Evolutionary conservation across 495 filamentous ascomycete species (phyloP).

Genomic region (Podospora didyma): DNA sequence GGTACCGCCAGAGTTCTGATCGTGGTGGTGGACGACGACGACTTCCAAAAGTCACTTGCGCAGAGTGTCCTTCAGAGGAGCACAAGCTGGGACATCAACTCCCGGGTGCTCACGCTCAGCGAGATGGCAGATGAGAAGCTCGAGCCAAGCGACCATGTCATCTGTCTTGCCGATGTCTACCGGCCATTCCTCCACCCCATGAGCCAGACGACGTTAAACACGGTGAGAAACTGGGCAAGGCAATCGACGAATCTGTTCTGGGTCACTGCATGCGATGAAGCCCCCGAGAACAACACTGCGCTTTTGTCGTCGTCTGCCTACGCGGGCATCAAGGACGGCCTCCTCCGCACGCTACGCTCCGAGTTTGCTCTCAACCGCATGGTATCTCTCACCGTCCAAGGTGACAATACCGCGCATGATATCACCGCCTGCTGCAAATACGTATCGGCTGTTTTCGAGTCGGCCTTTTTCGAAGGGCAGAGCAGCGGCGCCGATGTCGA

Average conservation of each 20-base stretch:
- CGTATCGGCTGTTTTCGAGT: too few species aligned
- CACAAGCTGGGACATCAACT: conserved; percentile 24
- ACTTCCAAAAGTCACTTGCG: conserved; percentile 43
- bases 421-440: too few species aligned
- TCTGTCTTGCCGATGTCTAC: background rate
- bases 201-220: background rate
- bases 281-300: conserved; percentile 20
- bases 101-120: background rate
- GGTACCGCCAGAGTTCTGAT: background rate
- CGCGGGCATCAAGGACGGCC: conserved; percentile 22
- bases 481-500: conserved; percentile 19
- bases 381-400: conserved; percentile 26
- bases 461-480: background rate
- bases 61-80: conserved; percentile 36
- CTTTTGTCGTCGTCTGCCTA: too few species aligned
- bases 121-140: background rate
- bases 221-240: background rate
- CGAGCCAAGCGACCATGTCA: background rate
- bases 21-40: conserved; percentile 34
- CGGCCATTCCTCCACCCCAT: background rate
- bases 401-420: too few species aligned
- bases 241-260: conserved; percentile 13
- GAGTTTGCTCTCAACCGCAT: conserved; percentile 27
- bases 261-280: conserved; percentile 6
- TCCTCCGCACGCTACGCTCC: conserved; percentile 25